phyloP scores from a whole-genome alignment of 495 filamentous ascomycete species.

The Trichoderma gamsii region DNA sequence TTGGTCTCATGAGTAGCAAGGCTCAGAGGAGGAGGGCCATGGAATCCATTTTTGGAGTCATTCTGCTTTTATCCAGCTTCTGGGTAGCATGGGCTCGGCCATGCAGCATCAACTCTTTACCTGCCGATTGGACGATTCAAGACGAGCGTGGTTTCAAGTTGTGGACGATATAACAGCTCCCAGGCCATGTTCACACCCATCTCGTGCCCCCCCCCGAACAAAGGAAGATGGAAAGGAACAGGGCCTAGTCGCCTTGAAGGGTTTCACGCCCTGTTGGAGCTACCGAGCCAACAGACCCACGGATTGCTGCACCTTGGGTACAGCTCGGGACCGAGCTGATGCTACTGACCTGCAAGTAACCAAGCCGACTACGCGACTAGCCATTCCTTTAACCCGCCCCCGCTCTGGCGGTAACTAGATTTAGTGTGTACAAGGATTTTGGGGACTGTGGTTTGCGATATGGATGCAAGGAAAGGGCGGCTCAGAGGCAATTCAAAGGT shows the following conservation, averaged over 20 bases:
- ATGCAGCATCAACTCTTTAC: background rate
- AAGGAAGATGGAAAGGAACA: background rate
- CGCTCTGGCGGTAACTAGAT: slow-evolving; percentile 3
- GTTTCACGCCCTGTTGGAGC: background rate
- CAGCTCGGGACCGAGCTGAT: slow-evolving; percentile 3
- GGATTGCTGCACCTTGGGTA: slow-evolving; percentile 7
- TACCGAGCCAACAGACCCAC: background rate
- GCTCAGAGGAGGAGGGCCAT: background rate
- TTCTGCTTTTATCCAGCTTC: background rate
- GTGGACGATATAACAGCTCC: background rate
- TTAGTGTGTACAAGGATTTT: slow-evolving; percentile 1
- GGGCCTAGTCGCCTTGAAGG: background rate
- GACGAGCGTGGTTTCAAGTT: slow-evolving; percentile 6
- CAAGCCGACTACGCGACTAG: background rate
- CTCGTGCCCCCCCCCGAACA: background rate
- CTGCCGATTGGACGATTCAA: slow-evolving; percentile 10
- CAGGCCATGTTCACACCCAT: slow-evolving; percentile 3
- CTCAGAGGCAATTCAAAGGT: background rate
- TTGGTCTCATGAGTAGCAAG: background rate
- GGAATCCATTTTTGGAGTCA: background rate
- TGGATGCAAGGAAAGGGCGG: background rate
- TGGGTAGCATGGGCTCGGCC: background rate
- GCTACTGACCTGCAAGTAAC: slow-evolving; percentile 9
- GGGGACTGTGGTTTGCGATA: background rate
- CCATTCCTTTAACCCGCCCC: background rate